Base-by-base conservation (phyloP, 306 rosid species). In the Quercus variabilis region DNA sequence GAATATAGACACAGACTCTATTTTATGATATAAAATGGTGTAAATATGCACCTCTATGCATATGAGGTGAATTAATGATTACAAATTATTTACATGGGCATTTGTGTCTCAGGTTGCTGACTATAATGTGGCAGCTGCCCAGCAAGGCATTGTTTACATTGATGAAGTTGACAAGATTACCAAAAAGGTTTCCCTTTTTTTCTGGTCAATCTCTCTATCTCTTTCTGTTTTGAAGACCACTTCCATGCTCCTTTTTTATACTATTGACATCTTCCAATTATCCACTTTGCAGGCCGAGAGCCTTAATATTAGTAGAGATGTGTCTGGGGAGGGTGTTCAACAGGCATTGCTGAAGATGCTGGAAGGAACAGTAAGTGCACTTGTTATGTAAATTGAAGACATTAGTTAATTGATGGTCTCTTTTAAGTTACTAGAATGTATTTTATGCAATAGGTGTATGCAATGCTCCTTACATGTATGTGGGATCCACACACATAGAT, bases 141-240 rank as follows among this genome's bases (percentile, higher is more conserved):
- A 93, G 77, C 98, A 92, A 80, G 99, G 99, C 85, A 93, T 96
- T 86, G 94, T 96, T 63, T 96, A 96, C 89, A 96, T 96, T 77
- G 98, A 96, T 21, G 99, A 96, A 96, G 98, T 96, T 82, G 98
- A 93, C 85, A 96, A 93, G 87, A 96, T 96, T 80, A 93, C 96
- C 78, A 96, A 96, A 84, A 93, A 93, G 98, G 99, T 94, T 82
- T 59, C 73, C 74, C 41, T 68, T 15, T 28, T 56, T 67, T 21
- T 26, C 7, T 4, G 6, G 11, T 73, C 69, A 52, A 43, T 52
- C 41, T 52, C 74, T 69, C 63, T 30, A 43, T 62, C 20, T 63
- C 15, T 15, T 46, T 78, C n/a, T 38, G 33, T 80, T 43, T 0
- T 55, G 62, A 65, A 74, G 31, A 46, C 33, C 67, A 41, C n/a